phyloP scores from a whole-genome alignment of 352 stramenopile species.

The Globisporangium camurandrum region DNA sequence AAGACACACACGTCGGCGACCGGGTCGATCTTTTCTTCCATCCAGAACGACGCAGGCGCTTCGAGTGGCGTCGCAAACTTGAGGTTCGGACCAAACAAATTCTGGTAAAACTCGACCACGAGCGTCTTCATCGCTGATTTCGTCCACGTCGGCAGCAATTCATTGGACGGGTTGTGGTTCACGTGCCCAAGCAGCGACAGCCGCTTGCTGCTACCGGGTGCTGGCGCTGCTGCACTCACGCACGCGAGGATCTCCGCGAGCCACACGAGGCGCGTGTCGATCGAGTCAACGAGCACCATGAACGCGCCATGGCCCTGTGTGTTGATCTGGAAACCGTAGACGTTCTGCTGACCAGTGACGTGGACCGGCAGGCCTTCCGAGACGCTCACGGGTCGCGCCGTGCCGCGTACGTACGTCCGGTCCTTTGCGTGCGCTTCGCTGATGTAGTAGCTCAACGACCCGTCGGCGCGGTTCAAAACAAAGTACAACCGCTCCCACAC shows the following conservation, averaged over 20 bases:
- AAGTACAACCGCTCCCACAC: slow-evolving; percentile 86
- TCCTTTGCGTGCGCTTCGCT: slow-evolving; percentile 81
- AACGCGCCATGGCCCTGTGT: slow-evolving; percentile 80
- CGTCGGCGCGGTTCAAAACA: slow-evolving; percentile 65
- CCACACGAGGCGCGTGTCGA: slow-evolving; percentile 75
- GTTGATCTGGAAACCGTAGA: slow-evolving; percentile 84
- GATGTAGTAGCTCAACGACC: slow-evolving; percentile 80
- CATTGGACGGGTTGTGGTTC: slow-evolving; percentile 16
- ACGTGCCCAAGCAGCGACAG: slow-evolving; percentile 50
- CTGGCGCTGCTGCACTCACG: slow-evolving; percentile 41
- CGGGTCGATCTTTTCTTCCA: slow-evolving; percentile 77
- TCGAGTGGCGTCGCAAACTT: slow-evolving; percentile 78
- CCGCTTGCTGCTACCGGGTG: slow-evolving; percentile 33
- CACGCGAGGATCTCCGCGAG: slow-evolving; percentile 70
- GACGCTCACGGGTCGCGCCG: slow-evolving; percentile 64
- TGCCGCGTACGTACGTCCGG: slow-evolving; percentile 78
- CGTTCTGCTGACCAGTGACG: slow-evolving; percentile 53
- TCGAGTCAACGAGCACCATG: slow-evolving; percentile 82
- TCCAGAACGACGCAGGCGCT: slow-evolving; percentile 72
- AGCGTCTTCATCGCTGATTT: slow-evolving; percentile 74
- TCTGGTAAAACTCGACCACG: slow-evolving; percentile 72
- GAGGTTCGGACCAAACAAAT: slow-evolving; percentile 66
- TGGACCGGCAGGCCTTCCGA: slow-evolving; percentile 73
- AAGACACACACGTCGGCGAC: slow-evolving; percentile 64
- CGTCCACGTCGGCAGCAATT: slow-evolving; percentile 23